Conservation (phyloP, 2,329 filamentous ascomycete species). For the Sporothrix phasma region DNA sequence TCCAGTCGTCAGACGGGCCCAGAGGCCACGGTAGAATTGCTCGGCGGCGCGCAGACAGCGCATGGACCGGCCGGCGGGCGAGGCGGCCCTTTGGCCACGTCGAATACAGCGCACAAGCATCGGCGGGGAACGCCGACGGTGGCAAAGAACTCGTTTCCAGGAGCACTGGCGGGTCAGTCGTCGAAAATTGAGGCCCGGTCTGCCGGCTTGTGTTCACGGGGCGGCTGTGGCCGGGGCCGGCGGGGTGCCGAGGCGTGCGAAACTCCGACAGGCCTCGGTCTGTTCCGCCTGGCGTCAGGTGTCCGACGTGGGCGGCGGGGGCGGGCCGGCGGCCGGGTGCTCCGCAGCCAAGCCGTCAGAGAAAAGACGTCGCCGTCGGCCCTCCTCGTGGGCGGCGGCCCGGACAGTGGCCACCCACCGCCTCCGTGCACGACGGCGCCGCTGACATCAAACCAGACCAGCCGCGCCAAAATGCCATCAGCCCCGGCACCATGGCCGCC, state of each 20-base stretch:
- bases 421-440: slow-evolving; percentile 23
- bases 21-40: slow-evolving; percentile 18
- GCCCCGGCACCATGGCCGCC: slow-evolving; percentile 26
- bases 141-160: slow-evolving; percentile 26
- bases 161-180: slow-evolving; percentile 31
- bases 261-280: too few relatives aligned
- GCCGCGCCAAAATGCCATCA: slow-evolving; percentile 30
- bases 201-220: neutral
- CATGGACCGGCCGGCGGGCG: slow-evolving; percentile 12
- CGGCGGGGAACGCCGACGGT: slow-evolving; percentile 30
- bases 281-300: too few relatives aligned
- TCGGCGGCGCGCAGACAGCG: slow-evolving; percentile 23
- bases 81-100: slow-evolving; percentile 24
- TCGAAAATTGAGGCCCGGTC: slow-evolving; percentile 28
- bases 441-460: slow-evolving; percentile 33
- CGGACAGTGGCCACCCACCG: neutral
- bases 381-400: neutral
- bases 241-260: too few relatives aligned
- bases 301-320: too few relatives aligned
- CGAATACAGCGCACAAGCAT: slow-evolving; percentile 30
- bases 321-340: too few relatives aligned
- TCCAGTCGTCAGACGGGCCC: slow-evolving; percentile 16
- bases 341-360: neutral
- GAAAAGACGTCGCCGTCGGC: neutral
- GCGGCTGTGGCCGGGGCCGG: neutral